Percentiles rank a stretch among this genome's conserved stretches.
Conservation (phyloP, 1,139 yeast species). For the Yamadazyma triangularis region DNA sequence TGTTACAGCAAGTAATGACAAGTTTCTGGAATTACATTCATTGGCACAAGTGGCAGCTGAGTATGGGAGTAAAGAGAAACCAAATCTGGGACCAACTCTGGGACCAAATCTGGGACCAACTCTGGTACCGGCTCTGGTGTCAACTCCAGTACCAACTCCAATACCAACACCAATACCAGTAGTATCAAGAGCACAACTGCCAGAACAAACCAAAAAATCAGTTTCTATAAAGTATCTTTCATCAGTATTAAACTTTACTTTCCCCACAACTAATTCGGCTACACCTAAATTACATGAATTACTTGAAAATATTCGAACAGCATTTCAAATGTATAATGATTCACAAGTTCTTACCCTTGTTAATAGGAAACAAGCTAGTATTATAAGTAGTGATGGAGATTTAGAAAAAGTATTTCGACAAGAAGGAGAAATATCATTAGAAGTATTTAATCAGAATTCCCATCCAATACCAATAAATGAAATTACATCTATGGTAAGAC, state of each 20-base stretch:
- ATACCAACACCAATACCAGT: neutral
- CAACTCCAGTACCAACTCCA: neutral
- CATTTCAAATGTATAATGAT: conserved; percentile 49
- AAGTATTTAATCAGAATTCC: conserved; percentile 29
- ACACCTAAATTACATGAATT: conserved; percentile 69
- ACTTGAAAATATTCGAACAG: conserved; percentile 62
- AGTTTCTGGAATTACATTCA: no score
- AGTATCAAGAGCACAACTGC: neutral
- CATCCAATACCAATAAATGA: conserved; percentile 34
- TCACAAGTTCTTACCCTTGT: conserved; percentile 18
- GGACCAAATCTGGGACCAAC: neutral
- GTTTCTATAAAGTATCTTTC: conserved; percentile 40
- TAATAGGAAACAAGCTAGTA: conserved; percentile 17
- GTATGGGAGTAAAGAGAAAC: neutral
- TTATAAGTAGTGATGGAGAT: conserved; percentile 29
- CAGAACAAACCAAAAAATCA: conserved; percentile 15
- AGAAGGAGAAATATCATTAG: conserved; percentile 28
- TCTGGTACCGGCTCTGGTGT: neutral
- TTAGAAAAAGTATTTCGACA: conserved; percentile 31
- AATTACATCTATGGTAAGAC: conserved; percentile 26
- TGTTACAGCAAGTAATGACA: conserved; percentile 3
- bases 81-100: neutral
- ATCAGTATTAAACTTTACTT: conserved; percentile 51
- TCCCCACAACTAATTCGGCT: conserved; percentile 54
- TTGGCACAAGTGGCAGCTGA: no score